Conservation (phyloP, 2,329 filamentous ascomycete genomes). For the Epichloe scottii region DNA sequence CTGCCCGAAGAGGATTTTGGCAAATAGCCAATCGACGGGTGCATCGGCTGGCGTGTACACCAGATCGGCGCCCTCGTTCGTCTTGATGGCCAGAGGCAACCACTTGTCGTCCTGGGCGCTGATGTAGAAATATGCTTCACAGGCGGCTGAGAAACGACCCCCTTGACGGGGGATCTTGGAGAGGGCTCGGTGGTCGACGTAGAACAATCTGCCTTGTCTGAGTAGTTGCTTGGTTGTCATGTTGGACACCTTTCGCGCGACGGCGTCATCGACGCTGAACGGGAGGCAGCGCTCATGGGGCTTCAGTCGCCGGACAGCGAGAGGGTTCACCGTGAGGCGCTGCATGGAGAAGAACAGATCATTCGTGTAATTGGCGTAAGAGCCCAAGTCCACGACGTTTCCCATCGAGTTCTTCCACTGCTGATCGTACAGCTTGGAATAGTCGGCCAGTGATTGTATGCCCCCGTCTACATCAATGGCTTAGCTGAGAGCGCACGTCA, state of each 20-base stretch:
- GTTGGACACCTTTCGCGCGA: slow-evolving; percentile 18
- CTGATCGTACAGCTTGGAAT: slow-evolving; percentile 26
- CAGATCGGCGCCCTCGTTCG: slow-evolving; percentile 23
- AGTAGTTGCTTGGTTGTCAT: slow-evolving; percentile 21
- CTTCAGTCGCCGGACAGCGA: slow-evolving; percentile 22
- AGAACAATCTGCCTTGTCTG: slow-evolving; percentile 26
- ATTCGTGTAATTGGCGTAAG: slow-evolving; percentile 31
- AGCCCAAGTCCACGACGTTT: slow-evolving; percentile 16
- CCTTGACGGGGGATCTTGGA: slow-evolving; percentile 11
- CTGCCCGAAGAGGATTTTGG: slow-evolving; percentile 35
- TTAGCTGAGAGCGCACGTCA: no score
- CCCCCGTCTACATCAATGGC: slow-evolving; percentile 6
- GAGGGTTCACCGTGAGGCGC: slow-evolving; percentile 29
- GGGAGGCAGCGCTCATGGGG: slow-evolving; percentile 18
- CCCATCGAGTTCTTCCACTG: slow-evolving; percentile 27
- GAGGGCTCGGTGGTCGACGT: slow-evolving; percentile 29
- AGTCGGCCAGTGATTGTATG: slow-evolving; percentile 24
- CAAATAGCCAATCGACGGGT: slow-evolving; percentile 34
- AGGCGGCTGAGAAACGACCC: slow-evolving; percentile 26
- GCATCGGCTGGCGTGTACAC: slow-evolving; percentile 34
- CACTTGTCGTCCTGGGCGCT: slow-evolving; percentile 26
- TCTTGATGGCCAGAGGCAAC: slow-evolving; percentile 34
- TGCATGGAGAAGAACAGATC: slow-evolving; percentile 37
- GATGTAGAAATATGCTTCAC: slow-evolving; percentile 35
- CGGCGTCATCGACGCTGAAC: slow-evolving; percentile 22